Conservation (phyloP, 305 asterid genomes). For the Fraxinus nigra region DNA sequence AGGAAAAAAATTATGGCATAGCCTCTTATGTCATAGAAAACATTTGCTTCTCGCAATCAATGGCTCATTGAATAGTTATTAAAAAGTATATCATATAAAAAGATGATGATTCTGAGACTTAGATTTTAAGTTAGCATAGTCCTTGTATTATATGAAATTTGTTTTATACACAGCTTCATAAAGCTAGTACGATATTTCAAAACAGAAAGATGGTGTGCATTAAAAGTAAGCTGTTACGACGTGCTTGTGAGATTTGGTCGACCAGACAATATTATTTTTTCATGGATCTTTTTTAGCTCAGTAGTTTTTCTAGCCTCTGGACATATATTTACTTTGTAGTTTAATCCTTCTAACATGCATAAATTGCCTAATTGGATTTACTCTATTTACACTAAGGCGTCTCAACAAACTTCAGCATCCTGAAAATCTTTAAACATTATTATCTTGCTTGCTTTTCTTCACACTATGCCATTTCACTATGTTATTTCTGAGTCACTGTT, state of each 20-base stretch:
- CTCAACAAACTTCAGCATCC: not conserved
- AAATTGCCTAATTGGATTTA: not conserved
- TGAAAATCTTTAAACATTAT: not conserved
- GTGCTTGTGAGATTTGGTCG: not conserved
- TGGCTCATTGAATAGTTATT: not conserved
- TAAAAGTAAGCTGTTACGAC: not conserved
- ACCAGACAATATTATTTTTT: not conserved
- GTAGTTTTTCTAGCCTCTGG: not conserved
- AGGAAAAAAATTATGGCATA: not conserved
- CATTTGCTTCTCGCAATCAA: not conserved
- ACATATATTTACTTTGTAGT: not conserved
- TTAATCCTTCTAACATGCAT: not conserved
- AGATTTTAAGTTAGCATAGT: not conserved
- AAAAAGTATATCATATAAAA: not conserved
- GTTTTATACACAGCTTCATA: not conserved
- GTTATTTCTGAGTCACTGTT: not conserved
- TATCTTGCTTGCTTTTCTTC: not conserved
- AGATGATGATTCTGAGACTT: not conserved
- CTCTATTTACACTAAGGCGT: not conserved
- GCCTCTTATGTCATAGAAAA: not conserved
- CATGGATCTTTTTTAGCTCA: not conserved
- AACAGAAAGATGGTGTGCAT: not conserved
- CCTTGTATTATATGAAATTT: not conserved
- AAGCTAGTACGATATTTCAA: not conserved
- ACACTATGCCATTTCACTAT: not conserved